Evolutionary conservation across 23 red algal genomes (phyloP), one percentile per base, ranked within the genome.

Genomic region (Gracilaria vermiculophylla): DNA sequence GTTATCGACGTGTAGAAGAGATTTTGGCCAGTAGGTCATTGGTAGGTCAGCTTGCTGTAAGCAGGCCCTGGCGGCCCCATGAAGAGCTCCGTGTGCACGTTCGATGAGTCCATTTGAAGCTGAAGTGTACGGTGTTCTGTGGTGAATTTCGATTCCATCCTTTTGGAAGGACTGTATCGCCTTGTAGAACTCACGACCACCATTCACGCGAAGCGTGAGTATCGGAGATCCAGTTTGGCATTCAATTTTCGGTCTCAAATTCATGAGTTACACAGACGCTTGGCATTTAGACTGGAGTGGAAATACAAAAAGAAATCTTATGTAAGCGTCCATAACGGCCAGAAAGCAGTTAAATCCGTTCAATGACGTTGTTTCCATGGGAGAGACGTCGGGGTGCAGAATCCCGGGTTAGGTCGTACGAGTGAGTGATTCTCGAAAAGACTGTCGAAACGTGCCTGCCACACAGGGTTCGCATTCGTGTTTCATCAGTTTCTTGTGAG

Each of bases 211-310:
- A 6, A 60, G 43, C 0, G 75, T 41, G 11, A 54, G 54, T 44
- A 79, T 40, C 6, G 3, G 48, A 31, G 54, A 21, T 53, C 75
- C 45, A 4, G 75, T 55, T 36, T 79, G 75, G 1, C 29, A 9
- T 29, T 79, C 75, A 56, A 79, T 56, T 0, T 52, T 6, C 5
- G 40, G 17, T n/a, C 25, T 79, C 2, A 79, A 21, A 3, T 55
- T 21, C 45, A 56, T 56, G 31, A 79, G 75, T 53, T 53, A 4
- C n/a, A 56, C 75, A 56, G 75, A 79, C 12, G 75, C 75, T 34
- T 79, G 41, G 3, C 47, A 24, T 57, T 79, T 79, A 1, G 67
- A 6, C 10, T 27, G 37, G 3, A 40, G 39, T 1, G 29, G 67
- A 49, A 43, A 47, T 1, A 27, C 44, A 24, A 6, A 73, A 0